phyloP scores from a whole-genome alignment of 345 rosid genomes.

The Clausena lansium region DNA sequence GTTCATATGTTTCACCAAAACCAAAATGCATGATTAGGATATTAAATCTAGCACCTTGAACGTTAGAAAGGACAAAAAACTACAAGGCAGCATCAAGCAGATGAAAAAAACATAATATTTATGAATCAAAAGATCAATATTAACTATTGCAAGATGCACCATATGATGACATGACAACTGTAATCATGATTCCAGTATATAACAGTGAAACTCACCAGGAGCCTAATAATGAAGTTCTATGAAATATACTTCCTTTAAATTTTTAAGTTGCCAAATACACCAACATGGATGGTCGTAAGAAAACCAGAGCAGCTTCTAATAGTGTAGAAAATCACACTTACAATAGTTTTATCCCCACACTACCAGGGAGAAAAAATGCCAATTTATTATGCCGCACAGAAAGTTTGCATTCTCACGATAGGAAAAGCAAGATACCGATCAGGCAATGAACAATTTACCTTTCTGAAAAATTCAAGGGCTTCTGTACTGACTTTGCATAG shows the following conservation, averaged over 20 bases:
- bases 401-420: neutral
- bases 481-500: conserved; percentile 84
- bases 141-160: neutral
- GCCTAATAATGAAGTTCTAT: conserved; percentile 3
- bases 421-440: conserved; percentile 5
- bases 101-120: neutral
- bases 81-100: neutral
- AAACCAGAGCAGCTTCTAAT: neutral
- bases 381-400: neutral
- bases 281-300: neutral
- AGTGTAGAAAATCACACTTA: conserved; percentile 1
- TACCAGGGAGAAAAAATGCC: neutral
- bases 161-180: conserved; percentile 7
- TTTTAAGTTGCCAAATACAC: neutral
- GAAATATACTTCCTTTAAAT: neutral
- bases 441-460: conserved; percentile 48
- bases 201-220: neutral
- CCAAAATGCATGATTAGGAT: conserved; percentile 13
- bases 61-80: neutral
- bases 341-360: neutral
- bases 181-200: neutral
- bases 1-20: conserved; percentile 11
- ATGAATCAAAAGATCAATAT: conserved; percentile 4
- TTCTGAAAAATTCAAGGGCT: conserved; percentile 81
- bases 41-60: neutral